Conservation (phyloP, 257 asterid species). For the Fraxinus pennsylvanica region DNA sequence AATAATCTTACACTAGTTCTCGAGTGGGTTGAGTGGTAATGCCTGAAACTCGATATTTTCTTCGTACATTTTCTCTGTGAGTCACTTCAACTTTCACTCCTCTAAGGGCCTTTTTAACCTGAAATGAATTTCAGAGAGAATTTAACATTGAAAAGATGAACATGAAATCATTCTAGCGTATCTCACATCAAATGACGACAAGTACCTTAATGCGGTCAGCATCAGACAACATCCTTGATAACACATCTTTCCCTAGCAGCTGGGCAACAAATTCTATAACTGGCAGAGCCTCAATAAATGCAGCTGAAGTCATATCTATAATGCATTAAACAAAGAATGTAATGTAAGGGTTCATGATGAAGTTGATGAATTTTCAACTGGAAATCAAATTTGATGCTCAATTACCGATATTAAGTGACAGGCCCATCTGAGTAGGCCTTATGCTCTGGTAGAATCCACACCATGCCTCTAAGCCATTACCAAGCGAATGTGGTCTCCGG, state of each 20-base stretch:
- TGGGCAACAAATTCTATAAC: slow-evolving; percentile 92
- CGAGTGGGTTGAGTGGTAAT: slow-evolving; percentile 90
- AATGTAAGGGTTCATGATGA: background rate
- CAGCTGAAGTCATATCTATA: slow-evolving; percentile 98
- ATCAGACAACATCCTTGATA: slow-evolving; percentile 85
- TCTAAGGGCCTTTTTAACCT: slow-evolving; percentile 96
- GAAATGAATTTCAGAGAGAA: slow-evolving; percentile 19
- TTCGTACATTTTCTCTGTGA: slow-evolving; percentile 85
- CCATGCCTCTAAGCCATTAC: slow-evolving; percentile 99
- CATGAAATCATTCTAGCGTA: background rate
- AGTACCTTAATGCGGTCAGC: slow-evolving; percentile 88
- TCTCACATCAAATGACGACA: background rate
- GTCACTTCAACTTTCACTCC: slow-evolving; percentile 99
- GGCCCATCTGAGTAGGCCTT: slow-evolving; percentile 98
- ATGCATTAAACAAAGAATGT: slow-evolving; percentile 9
- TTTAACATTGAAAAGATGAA: background rate
- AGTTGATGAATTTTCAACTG: background rate
- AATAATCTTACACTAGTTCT: slow-evolving; percentile 79
- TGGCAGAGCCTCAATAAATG: slow-evolving; percentile 96
- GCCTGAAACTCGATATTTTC: slow-evolving; percentile 94
- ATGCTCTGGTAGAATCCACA: slow-evolving; percentile 98
- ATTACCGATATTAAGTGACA: slow-evolving; percentile 90
- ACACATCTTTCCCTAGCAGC: slow-evolving; percentile 84
- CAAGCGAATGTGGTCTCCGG: slow-evolving; percentile 82
- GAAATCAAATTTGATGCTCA: background rate